Evolutionary conservation across 2,329 filamentous ascomycete species (phyloP).

Genomic region (Lasiodiplodia sp.): DNA sequence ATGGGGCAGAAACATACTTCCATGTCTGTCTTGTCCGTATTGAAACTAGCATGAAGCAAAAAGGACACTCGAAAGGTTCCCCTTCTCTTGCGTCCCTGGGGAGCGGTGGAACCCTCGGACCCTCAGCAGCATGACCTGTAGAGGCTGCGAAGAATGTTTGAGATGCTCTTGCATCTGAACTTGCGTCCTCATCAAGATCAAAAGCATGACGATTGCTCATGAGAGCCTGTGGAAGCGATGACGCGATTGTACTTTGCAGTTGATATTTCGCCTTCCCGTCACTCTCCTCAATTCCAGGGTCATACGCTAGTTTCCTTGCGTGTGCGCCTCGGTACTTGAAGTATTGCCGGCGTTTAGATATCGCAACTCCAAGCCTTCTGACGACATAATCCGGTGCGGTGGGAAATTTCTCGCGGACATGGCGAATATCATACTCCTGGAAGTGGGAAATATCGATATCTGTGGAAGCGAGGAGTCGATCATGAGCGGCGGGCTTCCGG

Average conservation of each 20-base stretch:
- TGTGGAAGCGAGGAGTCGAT: constrained; percentile 37
- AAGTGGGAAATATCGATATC: constrained; percentile 39
- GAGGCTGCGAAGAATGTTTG: constrained; percentile 7
- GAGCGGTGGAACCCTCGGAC: not conserved
- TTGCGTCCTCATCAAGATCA: no score
- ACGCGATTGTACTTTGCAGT: not conserved
- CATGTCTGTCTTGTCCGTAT: not conserved
- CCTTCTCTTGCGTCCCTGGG: not conserved
- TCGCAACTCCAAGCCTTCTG: constrained; percentile 43
- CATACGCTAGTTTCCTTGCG: constrained; percentile 33
- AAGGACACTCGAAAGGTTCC: constrained; percentile 12
- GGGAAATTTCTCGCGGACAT: constrained; percentile 36
- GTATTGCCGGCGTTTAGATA: constrained; percentile 43
- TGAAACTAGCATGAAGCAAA: constrained; percentile 5
- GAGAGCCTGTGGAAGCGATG: constrained; percentile 6
- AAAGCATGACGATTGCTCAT: no score
- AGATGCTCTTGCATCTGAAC: no score
- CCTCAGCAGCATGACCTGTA: not conserved
- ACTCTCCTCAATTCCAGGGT: no score
- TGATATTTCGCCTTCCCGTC: no score
- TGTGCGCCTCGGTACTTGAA: constrained; percentile 44
- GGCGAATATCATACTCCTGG: constrained; percentile 39
- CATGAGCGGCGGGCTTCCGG: constrained; percentile 41
- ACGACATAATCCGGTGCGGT: no score
- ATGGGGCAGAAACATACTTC: no score